Evolutionary conservation across 352 stramenopile species (phyloP).

Genomic region (Aphanomyces euteiches): DNA sequence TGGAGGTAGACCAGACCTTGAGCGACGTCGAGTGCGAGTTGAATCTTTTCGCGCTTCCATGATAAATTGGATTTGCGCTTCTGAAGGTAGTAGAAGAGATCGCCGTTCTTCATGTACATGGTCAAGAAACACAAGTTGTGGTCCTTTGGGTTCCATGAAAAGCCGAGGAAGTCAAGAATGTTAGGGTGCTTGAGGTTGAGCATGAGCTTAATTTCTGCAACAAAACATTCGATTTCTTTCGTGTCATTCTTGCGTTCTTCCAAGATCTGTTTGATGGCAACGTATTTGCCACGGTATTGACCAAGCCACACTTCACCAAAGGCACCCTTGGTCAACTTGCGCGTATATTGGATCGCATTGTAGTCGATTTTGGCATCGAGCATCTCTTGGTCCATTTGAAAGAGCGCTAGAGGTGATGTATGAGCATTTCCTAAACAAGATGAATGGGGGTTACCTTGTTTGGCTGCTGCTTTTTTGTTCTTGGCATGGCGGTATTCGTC

Average conservation of each 20-base stretch:
- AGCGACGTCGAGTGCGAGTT: slow-evolving; percentile 25
- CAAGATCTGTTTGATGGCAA: slow-evolving; percentile 78
- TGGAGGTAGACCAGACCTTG: slow-evolving; percentile 30
- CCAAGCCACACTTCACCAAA: slow-evolving; percentile 74
- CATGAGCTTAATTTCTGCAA: slow-evolving; percentile 67
- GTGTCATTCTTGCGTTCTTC: slow-evolving; percentile 77
- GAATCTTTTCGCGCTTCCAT: slow-evolving; percentile 21
- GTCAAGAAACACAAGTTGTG: slow-evolving; percentile 76
- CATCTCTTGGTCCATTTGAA: slow-evolving; percentile 20
- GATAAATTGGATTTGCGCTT: slow-evolving; percentile 57
- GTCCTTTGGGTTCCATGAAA: slow-evolving; percentile 59
- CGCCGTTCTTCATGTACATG: slow-evolving; percentile 78
- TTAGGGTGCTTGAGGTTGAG: slow-evolving; percentile 60
- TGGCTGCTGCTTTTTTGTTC: slow-evolving; percentile 16
- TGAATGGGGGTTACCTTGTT: background rate
- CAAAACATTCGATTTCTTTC: slow-evolving; percentile 82
- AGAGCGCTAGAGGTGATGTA: background rate
- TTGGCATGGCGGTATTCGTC: slow-evolving; percentile 15
- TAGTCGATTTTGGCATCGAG: slow-evolving; percentile 33
- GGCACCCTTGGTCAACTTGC: slow-evolving; percentile 59
- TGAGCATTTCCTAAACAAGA: background rate
- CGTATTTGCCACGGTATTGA: slow-evolving; percentile 48
- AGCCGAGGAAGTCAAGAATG: slow-evolving; percentile 76
- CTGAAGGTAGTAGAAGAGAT: slow-evolving; percentile 73
- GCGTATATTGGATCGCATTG: slow-evolving; percentile 76